These are phyloP conservation scores for Vaccinium vitisidaea DNA, from an alignment of 148 eudicot species.

Conservation along the genomic window DNA sequence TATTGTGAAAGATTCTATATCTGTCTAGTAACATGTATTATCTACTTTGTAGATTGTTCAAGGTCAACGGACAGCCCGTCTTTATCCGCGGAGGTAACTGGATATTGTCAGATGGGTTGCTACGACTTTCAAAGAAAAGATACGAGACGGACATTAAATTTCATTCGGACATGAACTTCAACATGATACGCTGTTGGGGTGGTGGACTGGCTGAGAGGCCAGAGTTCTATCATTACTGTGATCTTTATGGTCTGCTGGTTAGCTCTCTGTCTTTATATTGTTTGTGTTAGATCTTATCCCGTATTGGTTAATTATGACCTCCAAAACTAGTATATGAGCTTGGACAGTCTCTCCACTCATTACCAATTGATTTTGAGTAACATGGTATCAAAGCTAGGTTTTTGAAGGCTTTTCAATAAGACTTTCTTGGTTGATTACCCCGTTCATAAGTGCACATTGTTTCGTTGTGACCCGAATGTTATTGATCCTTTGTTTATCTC, in stretches of 20 bases:
- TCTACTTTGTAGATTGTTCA: slow-evolving; percentile 65
- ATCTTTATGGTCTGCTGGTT: slow-evolving; percentile 86
- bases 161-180: slow-evolving; percentile 98
- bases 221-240: slow-evolving; percentile 92
- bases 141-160: slow-evolving; percentile 92
- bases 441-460: too few relatives aligned
- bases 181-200: slow-evolving; percentile 99
- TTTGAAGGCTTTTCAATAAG: too few relatives aligned
- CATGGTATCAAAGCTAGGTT: too few relatives aligned
- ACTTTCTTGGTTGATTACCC: too few relatives aligned
- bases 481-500: too few relatives aligned
- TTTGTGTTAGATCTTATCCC: too few relatives aligned
- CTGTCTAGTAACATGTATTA: neutral
- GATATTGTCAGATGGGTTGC: slow-evolving; percentile 95
- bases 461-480: too few relatives aligned
- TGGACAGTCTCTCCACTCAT: too few relatives aligned
- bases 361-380: too few relatives aligned
- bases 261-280: slow-evolving; percentile 25
- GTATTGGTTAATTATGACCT: too few relatives aligned
- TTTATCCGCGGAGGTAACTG: slow-evolving; percentile 99
- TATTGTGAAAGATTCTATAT: neutral
- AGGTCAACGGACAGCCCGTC: slow-evolving; percentile 86
- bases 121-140: slow-evolving; percentile 84
- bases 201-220: slow-evolving; percentile 99
- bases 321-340: too few relatives aligned